Evolutionary conservation across 1,284 basidiomycete species (phyloP).

Genomic region (Chalciporus sp.): DNA sequence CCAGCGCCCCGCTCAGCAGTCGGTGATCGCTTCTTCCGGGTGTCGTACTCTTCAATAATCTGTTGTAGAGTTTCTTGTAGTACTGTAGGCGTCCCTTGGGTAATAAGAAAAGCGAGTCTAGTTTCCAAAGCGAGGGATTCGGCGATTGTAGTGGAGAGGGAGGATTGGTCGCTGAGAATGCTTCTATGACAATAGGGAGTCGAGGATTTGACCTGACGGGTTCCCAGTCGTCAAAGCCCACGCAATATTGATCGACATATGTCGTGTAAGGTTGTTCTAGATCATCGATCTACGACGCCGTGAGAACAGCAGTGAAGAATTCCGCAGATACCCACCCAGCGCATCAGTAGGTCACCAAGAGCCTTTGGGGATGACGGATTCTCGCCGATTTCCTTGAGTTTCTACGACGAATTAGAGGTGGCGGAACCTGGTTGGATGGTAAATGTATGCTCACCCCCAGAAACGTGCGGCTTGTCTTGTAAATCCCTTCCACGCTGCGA

Average conservation of each 20-base stretch:
- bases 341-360: slow-evolving; percentile 94
- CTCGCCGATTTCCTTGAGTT: slow-evolving; percentile 91
- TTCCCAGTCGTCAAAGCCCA: slow-evolving; percentile 84
- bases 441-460: slow-evolving; percentile 56
- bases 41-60: slow-evolving; percentile 85
- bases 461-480: slow-evolving; percentile 87
- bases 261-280: slow-evolving; percentile 84
- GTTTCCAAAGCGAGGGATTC: slow-evolving; percentile 68
- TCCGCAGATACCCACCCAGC: slow-evolving; percentile 70
- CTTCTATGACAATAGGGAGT: slow-evolving; percentile 67
- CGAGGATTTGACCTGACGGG: slow-evolving; percentile 77
- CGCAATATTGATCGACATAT: slow-evolving; percentile 75
- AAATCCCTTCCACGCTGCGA: slow-evolving; percentile 88
- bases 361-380: slow-evolving; percentile 95
- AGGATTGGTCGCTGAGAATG: slow-evolving; percentile 68
- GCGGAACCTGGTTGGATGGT: neutral
- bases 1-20: slow-evolving; percentile 78
- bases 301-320: slow-evolving; percentile 17
- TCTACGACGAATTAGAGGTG: slow-evolving; percentile 49
- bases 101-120: slow-evolving; percentile 86
- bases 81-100: slow-evolving; percentile 87
- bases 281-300: slow-evolving; percentile 76
- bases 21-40: slow-evolving; percentile 89
- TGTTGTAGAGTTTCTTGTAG: slow-evolving; percentile 90
- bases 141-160: slow-evolving; percentile 49